Base-by-base conservation (phyloP, 1,284 basidiomycete genomes). In the Cystobasidium sp. region DNA sequence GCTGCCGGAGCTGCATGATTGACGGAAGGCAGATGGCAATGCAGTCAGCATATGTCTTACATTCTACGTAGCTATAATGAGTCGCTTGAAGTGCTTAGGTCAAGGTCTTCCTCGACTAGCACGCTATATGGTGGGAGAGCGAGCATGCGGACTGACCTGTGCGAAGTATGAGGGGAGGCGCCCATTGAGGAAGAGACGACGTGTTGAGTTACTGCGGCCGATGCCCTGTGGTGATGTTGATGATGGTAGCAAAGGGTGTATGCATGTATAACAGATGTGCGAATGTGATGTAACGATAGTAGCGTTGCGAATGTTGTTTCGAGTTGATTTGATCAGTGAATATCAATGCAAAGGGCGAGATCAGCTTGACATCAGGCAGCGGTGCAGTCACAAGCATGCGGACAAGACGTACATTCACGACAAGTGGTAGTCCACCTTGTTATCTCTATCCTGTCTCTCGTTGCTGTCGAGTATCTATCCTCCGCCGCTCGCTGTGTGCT, bases 1-100 rank as follows among this genome's bases (percentile, higher is more conserved):
- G 62, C 70, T 73, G 52, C 70, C 63, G 6, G 70, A 73, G 63
- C 70, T 73, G 55, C n/a, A 58, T 22, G 41, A 16, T 10, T 20
- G 59, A 44, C 22, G 12, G n/a, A 6, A 41, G 41, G 44, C 44
- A 10, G 61, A 14, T 46, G 24, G 61, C 61, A 47, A 12, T 18
- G 61, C 61, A 63, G 39, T 63, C 47, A 46, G 46, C 7, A 9
- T 49, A 1, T 12, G 12, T 55, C 3, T 20, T 10, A 12, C 53
- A 55, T 55, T 12, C 22, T n/a, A 18, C 53, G 22, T 24, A 31
- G n/a, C 14, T 20, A 55, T 24, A 12, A 16, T 12, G 22, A 7
- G 18, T 47, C 18, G 46, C 22, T 20, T 4, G 62, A 65, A 47
- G 55, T 1, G 18, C 55, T 56, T 56, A 31, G 31, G 31, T 56